Base-by-base conservation (phyloP, 768 basidiomycete genomes). In the Phanerochaete sordida region DNA sequence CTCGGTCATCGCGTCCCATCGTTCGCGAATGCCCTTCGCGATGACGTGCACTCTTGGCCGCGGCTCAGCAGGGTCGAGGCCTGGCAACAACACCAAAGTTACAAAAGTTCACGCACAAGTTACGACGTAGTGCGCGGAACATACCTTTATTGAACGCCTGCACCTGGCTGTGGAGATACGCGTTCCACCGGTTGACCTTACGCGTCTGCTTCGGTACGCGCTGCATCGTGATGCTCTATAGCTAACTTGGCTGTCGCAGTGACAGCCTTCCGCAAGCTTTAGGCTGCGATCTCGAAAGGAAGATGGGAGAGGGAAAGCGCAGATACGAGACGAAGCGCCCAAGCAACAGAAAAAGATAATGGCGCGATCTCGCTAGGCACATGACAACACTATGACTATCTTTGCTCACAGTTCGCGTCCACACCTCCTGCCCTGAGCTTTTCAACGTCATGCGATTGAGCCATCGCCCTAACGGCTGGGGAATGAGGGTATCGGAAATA, bases 401-500 rank as follows among this genome's bases (percentile, higher is more conserved):
- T 45, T 48, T 23, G 47, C 5, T 19, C 24, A 48, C 9, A 6
- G 6, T 48, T 24, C 6, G 47, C 24, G 8, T 5, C 12, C 28
- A 33, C 50, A 33, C 50, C 12, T 23, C 28, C 31, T 11, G n/a
- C 6, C 31, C 28, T 4, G 30, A 33, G 28, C 11, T 19, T 43
- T 51, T 43, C 53, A 54, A 43, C 26, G 50, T 21, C 58, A 52
- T 59, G 57, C 58, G 43, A 60, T 60, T 60, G 58, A 48, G 46
- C 24, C 37, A 53, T 39, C 52, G 58, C 51, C 58, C 23, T 60
- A 55, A 56, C 48, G 56, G 61, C 39, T 44, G 49, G 39, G 8
- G 31, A 24, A 44, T 57, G 46, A 57, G 61, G 61, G 61, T 62
- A 62, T 62, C 49, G 26, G n/a, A 58, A 58, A 62, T 62, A 57